These are phyloP conservation scores for Monosporascus ibericus DNA, from an alignment of 2,329 filamentous ascomycete genomes.

Conservation along the genomic window DNA sequence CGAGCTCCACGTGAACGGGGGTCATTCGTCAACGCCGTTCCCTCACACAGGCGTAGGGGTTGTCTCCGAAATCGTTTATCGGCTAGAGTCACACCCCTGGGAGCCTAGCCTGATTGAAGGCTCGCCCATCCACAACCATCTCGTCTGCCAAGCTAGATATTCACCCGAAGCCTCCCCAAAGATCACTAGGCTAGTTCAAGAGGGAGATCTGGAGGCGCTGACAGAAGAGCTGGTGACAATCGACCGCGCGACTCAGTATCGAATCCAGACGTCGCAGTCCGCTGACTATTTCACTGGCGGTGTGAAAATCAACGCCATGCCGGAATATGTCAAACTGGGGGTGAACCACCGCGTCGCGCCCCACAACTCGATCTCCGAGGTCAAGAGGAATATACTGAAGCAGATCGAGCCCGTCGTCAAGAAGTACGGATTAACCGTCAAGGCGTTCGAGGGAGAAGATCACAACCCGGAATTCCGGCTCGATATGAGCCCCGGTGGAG, in stretches of 20 bases:
- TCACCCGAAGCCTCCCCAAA: constrained; percentile 25
- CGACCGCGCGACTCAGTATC: constrained; percentile 38
- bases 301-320: constrained; percentile 53
- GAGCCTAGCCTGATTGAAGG: constrained; percentile 24
- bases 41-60: constrained; percentile 67
- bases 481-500: constrained; percentile 12
- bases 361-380: constrained; percentile 40
- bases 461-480: constrained; percentile 20
- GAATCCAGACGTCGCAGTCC: constrained; percentile 52
- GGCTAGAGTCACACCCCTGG: constrained; percentile 47
- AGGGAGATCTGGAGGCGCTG: constrained; percentile 25
- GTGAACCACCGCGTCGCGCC: constrained; percentile 54
- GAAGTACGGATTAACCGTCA: constrained; percentile 41
- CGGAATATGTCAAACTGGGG: constrained; percentile 44
- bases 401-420: constrained; percentile 39
- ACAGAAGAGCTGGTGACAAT: constrained; percentile 24
- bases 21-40: constrained; percentile 54
- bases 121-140: constrained; percentile 29
- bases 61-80: constrained; percentile 57
- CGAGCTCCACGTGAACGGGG: constrained; percentile 50
- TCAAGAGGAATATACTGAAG: constrained; percentile 39
- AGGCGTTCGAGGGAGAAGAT: constrained; percentile 38
- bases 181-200: constrained; percentile 24
- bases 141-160: constrained; percentile 28
- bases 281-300: constrained; percentile 48